Evolutionary conservation across 306 rosid genomes (phyloP).

Genomic region (Casuarina equisetifolia): DNA sequence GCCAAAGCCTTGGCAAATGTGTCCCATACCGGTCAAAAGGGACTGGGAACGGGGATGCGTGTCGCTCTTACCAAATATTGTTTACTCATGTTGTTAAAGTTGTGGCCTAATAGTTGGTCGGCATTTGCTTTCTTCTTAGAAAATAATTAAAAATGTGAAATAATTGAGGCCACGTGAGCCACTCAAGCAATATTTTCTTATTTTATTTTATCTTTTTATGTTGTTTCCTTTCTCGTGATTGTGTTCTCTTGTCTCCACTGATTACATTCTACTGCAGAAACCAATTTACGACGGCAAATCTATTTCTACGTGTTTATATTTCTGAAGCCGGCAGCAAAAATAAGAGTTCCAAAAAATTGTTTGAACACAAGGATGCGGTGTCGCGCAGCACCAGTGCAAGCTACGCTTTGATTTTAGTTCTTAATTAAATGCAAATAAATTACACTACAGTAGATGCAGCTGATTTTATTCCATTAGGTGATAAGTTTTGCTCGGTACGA

Average conservation of each 20-base stretch:
- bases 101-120: background rate
- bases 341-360: background rate
- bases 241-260: background rate
- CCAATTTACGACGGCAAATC: background rate
- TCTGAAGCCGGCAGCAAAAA: background rate
- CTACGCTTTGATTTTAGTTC: background rate
- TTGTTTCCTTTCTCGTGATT: background rate
- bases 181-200: background rate
- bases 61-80: background rate
- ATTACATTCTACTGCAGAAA: background rate
- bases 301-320: background rate
- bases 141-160: background rate
- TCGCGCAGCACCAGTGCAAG: background rate
- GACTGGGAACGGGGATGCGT: background rate
- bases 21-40: too few species aligned
- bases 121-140: background rate
- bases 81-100: constrained; percentile 3
- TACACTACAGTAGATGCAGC: background rate
- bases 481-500: too few species aligned
- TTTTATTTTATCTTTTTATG: background rate
- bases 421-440: too few species aligned
- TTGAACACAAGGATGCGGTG: background rate
- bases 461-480: too few species aligned
- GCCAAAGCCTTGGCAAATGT: too few species aligned
- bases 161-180: constrained; percentile 28